Conservation (phyloP, 164 flowering plant species). For the Houttuynia cordata region DNA sequence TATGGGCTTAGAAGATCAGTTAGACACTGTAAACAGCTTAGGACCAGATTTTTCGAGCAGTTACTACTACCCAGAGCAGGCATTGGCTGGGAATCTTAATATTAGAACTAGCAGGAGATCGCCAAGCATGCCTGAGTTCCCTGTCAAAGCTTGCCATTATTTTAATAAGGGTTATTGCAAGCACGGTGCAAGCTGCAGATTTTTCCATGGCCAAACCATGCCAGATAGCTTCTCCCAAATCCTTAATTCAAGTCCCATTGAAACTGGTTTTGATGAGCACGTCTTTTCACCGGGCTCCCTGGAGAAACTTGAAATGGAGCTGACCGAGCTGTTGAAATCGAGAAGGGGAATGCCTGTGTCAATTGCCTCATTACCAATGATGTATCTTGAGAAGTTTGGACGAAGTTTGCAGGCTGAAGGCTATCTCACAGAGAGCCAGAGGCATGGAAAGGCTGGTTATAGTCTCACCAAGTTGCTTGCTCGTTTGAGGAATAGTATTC, state of each 20-base stretch:
- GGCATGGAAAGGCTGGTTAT: constrained; percentile 85
- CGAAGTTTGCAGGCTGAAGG: constrained; percentile 74
- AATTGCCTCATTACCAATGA: constrained; percentile 73
- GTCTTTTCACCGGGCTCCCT: constrained; percentile 53
- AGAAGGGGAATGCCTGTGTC: constrained; percentile 68
- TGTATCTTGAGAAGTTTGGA: constrained; percentile 71
- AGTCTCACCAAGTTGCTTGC: constrained; percentile 85
- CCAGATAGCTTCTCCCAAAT: constrained; percentile 33
- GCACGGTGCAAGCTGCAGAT: constrained; percentile 73
- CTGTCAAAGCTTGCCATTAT: constrained; percentile 55
- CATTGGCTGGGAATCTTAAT: constrained; percentile 18
- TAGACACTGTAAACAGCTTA: constrained; percentile 21
- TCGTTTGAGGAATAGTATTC: constrained; percentile 52
- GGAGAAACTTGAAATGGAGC: constrained; percentile 62
- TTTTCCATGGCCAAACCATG: constrained; percentile 39
- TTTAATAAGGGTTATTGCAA: constrained; percentile 72
- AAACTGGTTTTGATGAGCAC: constrained; percentile 34
- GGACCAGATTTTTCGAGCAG: constrained; percentile 16
- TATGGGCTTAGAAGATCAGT: constrained; percentile 37
- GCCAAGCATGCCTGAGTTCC: constrained; percentile 26
- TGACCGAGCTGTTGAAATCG: constrained; percentile 54
- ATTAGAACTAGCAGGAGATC: constrained; percentile 24
- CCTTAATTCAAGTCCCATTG: constrained; percentile 18
- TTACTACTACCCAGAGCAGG: constrained; percentile 28
- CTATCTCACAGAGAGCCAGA: constrained; percentile 86